phyloP scores from a whole-genome alignment of 164 flowering plant species.

The Vitis labrusca region DNA sequence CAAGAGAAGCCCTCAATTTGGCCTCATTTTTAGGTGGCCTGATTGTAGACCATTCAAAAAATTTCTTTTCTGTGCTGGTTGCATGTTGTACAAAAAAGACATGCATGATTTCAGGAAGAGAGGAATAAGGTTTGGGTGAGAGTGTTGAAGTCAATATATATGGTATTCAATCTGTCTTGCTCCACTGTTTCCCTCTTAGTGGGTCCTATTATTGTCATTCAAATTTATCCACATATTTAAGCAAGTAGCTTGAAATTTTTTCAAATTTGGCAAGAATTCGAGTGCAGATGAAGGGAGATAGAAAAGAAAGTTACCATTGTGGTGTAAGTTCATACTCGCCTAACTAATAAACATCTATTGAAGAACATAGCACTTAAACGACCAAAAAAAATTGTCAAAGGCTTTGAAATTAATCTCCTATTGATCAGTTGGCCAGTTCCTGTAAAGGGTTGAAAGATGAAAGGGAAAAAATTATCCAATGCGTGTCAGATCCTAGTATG shows the following conservation, averaged over 20 bases:
- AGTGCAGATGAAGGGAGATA: neutral
- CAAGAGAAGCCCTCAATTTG: neutral
- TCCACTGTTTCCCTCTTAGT: slow-evolving; percentile 30
- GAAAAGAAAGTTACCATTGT: slow-evolving; percentile 8
- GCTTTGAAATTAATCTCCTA: no score
- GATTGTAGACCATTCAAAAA: slow-evolving; percentile 1
- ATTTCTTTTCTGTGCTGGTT: slow-evolving; percentile 7
- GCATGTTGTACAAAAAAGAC: neutral
- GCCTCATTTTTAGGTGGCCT: no score
- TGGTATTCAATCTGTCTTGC: slow-evolving; percentile 5
- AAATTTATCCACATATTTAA: slow-evolving; percentile 1
- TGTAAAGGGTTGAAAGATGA: neutral
- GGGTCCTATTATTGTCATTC: neutral
- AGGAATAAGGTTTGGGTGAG: slow-evolving; percentile 9
- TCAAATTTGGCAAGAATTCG: slow-evolving; percentile 8
- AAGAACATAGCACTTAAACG: no score
- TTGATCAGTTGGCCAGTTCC: no score
- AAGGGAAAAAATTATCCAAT: neutral
- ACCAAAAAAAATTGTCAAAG: no score
- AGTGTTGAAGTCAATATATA: neutral
- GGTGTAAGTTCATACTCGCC: neutral
- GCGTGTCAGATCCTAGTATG: slow-evolving; percentile 20
- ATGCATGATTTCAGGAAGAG: neutral
- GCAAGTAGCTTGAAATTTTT: slow-evolving; percentile 15
- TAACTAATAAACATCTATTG: neutral